Conservation (phyloP, 306 rosid genomes). For the Psophocarpus tetragonolobus region DNA sequence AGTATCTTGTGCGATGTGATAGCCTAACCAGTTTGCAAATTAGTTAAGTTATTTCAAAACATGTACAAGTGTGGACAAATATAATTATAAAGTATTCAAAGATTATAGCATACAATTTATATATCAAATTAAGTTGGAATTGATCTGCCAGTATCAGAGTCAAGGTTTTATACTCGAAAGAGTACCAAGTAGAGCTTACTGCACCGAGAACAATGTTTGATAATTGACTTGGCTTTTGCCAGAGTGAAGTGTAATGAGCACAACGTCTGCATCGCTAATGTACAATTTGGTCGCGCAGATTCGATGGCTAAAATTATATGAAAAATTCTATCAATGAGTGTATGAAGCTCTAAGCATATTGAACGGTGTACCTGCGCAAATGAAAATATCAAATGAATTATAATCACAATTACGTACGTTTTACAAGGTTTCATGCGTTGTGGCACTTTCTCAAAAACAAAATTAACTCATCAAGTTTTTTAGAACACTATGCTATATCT, state of each 20-base stretch:
- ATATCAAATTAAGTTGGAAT: constrained; percentile 1
- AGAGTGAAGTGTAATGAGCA: constrained; percentile 47
- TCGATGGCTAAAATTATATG: constrained; percentile 45
- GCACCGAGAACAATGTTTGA: constrained; percentile 52
- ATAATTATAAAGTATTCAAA: not conserved
- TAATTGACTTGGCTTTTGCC: constrained; percentile 50
- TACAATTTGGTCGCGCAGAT: constrained; percentile 56
- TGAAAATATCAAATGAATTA: constrained; percentile 2
- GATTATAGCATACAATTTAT: not conserved
- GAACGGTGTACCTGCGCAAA: constrained; percentile 52
- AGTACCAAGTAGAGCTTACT: constrained; percentile 69
- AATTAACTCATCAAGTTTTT: not conserved
- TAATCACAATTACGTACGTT: not conserved
- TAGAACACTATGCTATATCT: not conserved
- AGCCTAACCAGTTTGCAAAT: constrained; percentile 46
- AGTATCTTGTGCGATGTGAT: constrained; percentile 45
- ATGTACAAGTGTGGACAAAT: not conserved
- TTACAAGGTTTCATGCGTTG: not conserved
- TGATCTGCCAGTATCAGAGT: not conserved
- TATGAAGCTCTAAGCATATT: constrained; percentile 53
- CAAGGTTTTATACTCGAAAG: not conserved
- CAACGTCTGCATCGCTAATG: constrained; percentile 45
- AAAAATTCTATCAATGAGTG: constrained; percentile 43
- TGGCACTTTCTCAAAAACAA: not conserved
- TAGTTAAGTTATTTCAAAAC: constrained; percentile 6